Evolutionary conservation across 2,329 filamentous ascomycete species (phyloP).

Genomic region (Daldinia sp.): DNA sequence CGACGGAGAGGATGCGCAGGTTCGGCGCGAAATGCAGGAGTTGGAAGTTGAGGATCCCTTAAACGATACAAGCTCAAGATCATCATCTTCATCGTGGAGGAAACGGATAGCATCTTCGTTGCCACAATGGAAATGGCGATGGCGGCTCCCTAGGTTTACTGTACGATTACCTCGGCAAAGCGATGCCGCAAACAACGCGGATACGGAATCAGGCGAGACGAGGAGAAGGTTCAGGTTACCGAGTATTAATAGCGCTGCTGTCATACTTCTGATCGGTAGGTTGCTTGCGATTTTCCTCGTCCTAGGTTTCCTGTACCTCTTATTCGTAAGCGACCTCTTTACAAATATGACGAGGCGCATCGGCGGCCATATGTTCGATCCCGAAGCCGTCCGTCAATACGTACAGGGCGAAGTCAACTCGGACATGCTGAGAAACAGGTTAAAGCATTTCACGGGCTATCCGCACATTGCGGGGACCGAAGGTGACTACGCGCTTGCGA

Average conservation of each 20-base stretch:
- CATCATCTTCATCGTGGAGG: constrained; percentile 62
- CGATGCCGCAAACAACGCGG: constrained; percentile 41
- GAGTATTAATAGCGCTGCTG: constrained; percentile 57
- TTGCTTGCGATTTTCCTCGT: constrained; percentile 81
- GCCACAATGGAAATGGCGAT: constrained; percentile 68
- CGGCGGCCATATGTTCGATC: constrained; percentile 80
- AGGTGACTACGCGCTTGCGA: constrained; percentile 86
- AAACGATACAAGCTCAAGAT: constrained; percentile 49
- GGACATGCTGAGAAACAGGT: constrained; percentile 75
- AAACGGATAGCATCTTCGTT: constrained; percentile 68
- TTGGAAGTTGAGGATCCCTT: constrained; percentile 83
- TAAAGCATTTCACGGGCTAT: constrained; percentile 83
- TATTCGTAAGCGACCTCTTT: constrained; percentile 89
- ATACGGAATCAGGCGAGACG: constrained; percentile 38
- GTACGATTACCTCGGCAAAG: constrained; percentile 61
- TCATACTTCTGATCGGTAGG: constrained; percentile 75
- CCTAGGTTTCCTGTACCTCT: constrained; percentile 80
- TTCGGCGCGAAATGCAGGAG: constrained; percentile 87
- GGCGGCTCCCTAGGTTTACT: constrained; percentile 62
- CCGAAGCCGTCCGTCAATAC: constrained; percentile 82
- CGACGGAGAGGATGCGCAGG: constrained; percentile 65
- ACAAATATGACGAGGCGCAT: constrained; percentile 72
- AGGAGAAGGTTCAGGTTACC: constrained; percentile 52
- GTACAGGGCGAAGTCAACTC: constrained; percentile 80
- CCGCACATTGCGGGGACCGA: constrained; percentile 95